Conservation (phyloP, 1,284 basidiomycete species). For the Pisolithus thermaeus region DNA sequence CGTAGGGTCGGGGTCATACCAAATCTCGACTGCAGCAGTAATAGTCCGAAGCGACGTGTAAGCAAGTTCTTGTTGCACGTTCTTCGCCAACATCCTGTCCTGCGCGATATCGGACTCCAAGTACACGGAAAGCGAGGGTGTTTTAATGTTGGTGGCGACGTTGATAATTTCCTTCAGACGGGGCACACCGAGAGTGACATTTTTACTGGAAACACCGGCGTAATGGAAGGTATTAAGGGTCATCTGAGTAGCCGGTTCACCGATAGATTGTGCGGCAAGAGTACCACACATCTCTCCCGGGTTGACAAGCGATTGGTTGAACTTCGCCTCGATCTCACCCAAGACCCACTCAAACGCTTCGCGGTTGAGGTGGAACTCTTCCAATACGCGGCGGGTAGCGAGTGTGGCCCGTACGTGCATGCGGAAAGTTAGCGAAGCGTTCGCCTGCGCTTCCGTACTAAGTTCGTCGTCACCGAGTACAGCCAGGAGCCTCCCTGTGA, state of each 20-base stretch:
- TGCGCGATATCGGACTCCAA: conserved; percentile 69
- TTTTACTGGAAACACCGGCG: conserved; percentile 96
- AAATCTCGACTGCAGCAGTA: conserved; percentile 94
- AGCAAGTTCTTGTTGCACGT: conserved; percentile 88
- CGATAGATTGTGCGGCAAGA: conserved; percentile 96
- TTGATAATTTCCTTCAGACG: conserved; percentile 99
- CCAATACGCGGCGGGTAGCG: conserved; percentile 78
- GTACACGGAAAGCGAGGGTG: conserved; percentile 91
- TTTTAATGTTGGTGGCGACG: conserved; percentile 98
- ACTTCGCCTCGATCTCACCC: conserved; percentile 93
- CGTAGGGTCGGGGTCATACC: conserved; percentile 94
- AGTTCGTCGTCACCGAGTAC: conserved; percentile 83
- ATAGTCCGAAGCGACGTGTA: conserved; percentile 94
- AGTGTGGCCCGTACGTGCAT: conserved; percentile 91
- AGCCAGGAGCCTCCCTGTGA: conserved; percentile 72
- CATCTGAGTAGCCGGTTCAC: conserved; percentile 99
- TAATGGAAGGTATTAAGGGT: conserved; percentile 98
- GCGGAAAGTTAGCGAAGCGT: conserved; percentile 89
- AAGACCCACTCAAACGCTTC: conserved; percentile 98
- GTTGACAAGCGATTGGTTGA: conserved; percentile 87
- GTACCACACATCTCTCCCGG: conserved; percentile 99
- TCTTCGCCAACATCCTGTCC: conserved; percentile 65
- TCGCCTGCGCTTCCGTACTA: conserved; percentile 74
- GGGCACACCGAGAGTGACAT: conserved; percentile 96
- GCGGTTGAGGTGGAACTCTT: conserved; percentile 79